Evolutionary conservation across 805 yeast species (phyloP).

Genomic region (Jamesozyma lodderae): DNA sequence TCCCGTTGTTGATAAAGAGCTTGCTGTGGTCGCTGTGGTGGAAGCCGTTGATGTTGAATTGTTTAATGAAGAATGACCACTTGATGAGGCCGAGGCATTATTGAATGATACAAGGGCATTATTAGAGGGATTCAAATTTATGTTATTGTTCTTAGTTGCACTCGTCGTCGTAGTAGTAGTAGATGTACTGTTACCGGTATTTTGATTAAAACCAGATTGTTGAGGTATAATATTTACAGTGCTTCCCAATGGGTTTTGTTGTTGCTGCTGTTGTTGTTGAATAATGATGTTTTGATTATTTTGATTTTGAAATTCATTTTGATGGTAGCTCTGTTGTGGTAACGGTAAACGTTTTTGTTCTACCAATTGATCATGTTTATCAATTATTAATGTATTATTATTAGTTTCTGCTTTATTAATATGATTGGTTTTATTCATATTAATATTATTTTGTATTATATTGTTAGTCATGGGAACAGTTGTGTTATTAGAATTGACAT

Average conservation of each 20-base stretch:
- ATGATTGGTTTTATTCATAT: background rate
- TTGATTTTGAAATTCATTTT: background rate
- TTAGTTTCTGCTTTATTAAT: background rate
- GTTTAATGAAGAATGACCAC: background rate
- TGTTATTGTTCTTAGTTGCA: background rate
- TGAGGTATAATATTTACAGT: constrained; percentile 1
- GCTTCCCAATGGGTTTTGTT: background rate
- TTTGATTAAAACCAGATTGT: background rate
- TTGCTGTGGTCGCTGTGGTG: constrained; percentile 1
- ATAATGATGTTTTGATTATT: background rate
- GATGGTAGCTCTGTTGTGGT: background rate
- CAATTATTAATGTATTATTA: background rate
- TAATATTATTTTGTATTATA: background rate
- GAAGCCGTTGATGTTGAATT: background rate
- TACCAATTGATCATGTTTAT: background rate
- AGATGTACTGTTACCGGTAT: background rate
- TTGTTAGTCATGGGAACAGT: background rate
- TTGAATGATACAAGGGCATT: constrained; percentile 14
- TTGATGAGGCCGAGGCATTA: constrained; percentile 5
- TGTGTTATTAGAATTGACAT: background rate
- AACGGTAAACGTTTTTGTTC: background rate
- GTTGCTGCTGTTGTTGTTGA: too few relatives aligned
- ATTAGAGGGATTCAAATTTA: constrained; percentile 7
- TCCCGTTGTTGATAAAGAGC: background rate
- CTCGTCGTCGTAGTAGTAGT: too few relatives aligned